These are phyloP conservation scores for Cryptomeria japonica DNA, from an alignment of 75 land plant species.

Conservation along the genomic window DNA sequence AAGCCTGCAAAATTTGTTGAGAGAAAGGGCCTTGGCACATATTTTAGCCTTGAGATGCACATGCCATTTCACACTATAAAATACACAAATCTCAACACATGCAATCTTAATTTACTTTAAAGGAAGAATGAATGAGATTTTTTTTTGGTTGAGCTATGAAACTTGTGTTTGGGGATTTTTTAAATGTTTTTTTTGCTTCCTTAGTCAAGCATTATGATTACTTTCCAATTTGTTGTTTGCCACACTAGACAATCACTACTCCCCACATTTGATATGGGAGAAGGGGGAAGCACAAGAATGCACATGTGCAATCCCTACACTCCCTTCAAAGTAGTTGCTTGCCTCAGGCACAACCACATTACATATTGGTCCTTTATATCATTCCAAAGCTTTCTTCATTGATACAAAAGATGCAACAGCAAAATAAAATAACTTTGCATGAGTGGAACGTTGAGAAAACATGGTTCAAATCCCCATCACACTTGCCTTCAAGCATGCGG, in stretches of 20 bases:
- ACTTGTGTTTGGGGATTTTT: not conserved
- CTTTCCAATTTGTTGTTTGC: not conserved
- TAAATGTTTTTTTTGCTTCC: not conserved
- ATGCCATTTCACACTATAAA: not conserved
- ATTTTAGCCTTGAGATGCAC: not conserved
- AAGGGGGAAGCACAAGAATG: not conserved
- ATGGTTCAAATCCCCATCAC: not conserved
- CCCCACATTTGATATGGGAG: not conserved
- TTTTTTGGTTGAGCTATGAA: not conserved
- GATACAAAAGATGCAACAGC: not conserved
- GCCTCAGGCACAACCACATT: not conserved
- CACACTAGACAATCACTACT: not conserved
- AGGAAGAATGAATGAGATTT: not conserved
- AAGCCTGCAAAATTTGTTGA: slow-evolving; percentile 1
- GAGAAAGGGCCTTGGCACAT: not conserved
- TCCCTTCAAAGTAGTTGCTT: not conserved
- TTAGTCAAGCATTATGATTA: not conserved
- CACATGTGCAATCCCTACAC: not conserved
- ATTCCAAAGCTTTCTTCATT: not conserved
- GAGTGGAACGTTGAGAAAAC: not conserved
- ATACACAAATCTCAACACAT: not conserved
- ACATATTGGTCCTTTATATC: not conserved
- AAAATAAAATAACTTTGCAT: not conserved
- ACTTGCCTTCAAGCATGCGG: not conserved
- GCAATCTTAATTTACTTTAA: not conserved